Evolutionary conservation across 352 stramenopile species (phyloP).

Genomic region (Globisporangium paroecandrum): DNA sequence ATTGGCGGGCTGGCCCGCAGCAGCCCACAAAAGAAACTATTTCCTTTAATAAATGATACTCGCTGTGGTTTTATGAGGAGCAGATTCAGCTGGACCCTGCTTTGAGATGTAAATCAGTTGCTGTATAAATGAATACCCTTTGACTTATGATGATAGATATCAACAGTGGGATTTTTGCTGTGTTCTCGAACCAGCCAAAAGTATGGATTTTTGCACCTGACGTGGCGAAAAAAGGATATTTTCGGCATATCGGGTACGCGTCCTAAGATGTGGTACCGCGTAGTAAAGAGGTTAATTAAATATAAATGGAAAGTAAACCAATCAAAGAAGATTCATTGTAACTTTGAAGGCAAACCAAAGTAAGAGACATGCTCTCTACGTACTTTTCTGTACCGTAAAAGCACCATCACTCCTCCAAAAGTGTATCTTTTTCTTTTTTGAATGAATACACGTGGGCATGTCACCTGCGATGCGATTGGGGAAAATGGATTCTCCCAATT

Average conservation of each 20-base stretch:
- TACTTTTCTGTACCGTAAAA: background rate
- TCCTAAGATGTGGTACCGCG: background rate
- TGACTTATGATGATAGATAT: background rate
- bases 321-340: background rate
- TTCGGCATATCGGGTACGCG: background rate
- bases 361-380: background rate
- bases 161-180: background rate
- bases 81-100: background rate
- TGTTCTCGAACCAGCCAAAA: constrained; percentile 10
- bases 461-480: background rate
- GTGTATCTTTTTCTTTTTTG: constrained; percentile 2
- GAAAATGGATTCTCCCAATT: background rate
- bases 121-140: constrained; percentile 9
- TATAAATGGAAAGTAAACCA: background rate
- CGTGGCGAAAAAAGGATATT: constrained; percentile 5
- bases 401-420: background rate
- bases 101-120: constrained; percentile 11
- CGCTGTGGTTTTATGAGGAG: background rate
- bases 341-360: background rate
- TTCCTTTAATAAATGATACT: background rate
- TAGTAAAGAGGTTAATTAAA: background rate
- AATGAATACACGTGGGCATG: background rate
- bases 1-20: background rate
- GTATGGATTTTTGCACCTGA: background rate
- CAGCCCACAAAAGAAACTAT: background rate